These are phyloP conservation scores for Gossypium ekmanianum DNA, from an alignment of 345 rosid genomes.

Conservation along the genomic window DNA sequence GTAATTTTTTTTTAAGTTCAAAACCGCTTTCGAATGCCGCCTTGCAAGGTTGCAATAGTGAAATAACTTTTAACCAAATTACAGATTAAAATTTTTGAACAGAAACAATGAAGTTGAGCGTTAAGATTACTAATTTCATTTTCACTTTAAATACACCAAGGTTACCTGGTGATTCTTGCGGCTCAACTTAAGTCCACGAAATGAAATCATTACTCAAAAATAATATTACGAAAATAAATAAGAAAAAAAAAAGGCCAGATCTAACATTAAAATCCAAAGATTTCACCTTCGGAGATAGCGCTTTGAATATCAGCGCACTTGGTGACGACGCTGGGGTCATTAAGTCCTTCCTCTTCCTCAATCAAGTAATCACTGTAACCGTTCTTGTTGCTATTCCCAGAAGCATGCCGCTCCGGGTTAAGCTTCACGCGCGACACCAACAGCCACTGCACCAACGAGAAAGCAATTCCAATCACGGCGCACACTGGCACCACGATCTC, in stretches of 20 bases:
- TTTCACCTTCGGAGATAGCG: constrained; percentile 76
- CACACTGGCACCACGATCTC: constrained; percentile 61
- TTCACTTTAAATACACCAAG: neutral
- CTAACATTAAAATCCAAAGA: neutral
- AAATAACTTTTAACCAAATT: too few relatives aligned
- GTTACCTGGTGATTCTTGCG: neutral
- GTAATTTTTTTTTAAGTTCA: too few relatives aligned
- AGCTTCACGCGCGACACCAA: constrained; percentile 60
- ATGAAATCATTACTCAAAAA: neutral
- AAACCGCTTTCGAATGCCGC: too few relatives aligned
- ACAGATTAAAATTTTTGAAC: neutral
- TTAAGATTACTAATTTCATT: neutral
- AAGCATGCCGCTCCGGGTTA: constrained; percentile 21
- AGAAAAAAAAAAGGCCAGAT: neutral
- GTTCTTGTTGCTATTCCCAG: constrained; percentile 31
- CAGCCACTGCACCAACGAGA: constrained; percentile 67
- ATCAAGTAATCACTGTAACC: constrained; percentile 59
- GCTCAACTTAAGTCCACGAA: neutral
- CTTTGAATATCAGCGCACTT: constrained; percentile 79
- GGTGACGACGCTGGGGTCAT: constrained; percentile 51
- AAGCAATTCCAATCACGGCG: constrained; percentile 65
- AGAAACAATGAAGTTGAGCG: too few relatives aligned
- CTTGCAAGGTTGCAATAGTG: neutral
- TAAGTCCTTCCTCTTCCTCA: constrained; percentile 76
- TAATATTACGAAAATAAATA: neutral